phyloP scores from a whole-genome alignment of 139 green algal genomes.

The Auxenochlorella pyrenoidosa region DNA sequence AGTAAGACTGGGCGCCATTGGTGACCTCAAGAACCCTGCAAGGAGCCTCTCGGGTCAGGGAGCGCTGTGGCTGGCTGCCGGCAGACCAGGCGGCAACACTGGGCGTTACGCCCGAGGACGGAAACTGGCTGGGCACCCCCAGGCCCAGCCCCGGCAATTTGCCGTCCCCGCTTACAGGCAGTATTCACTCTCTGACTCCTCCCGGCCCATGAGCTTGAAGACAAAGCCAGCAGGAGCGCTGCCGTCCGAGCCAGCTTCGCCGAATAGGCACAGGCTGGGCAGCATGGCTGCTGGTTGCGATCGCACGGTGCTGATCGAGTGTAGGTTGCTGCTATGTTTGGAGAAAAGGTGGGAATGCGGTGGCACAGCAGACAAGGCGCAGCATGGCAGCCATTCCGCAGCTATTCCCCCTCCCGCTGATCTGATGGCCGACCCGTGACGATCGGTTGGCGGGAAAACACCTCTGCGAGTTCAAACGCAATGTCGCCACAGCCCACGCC shows the following conservation, averaged over 20 bases:
- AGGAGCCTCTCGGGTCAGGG: not conserved
- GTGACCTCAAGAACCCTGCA: constrained; percentile 9
- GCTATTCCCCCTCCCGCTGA: not conserved
- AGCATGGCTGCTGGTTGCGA: not conserved
- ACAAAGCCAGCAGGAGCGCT: not conserved
- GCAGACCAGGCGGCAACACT: too few relatives aligned
- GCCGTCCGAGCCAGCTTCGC: not conserved
- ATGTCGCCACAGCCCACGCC: not conserved
- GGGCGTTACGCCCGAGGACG: not conserved
- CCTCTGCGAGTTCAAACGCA: not conserved
- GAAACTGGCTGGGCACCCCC: not conserved
- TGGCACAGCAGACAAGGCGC: not conserved
- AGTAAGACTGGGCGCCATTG: not conserved
- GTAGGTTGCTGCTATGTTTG: too few relatives aligned
- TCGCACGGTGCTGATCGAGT: too few relatives aligned
- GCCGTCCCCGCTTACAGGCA: not conserved
- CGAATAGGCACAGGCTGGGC: not conserved
- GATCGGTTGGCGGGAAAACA: not conserved
- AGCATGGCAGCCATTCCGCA: not conserved
- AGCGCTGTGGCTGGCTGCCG: not conserved
- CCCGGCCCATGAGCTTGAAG: constrained; percentile 1
- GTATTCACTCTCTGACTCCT: not conserved
- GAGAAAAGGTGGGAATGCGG: not conserved
- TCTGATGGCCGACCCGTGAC: not conserved
- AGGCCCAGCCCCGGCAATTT: too few relatives aligned